These are phyloP conservation scores for Dicorynia guianensis DNA, from an alignment of 306 rosid species.

Conservation along the genomic window DNA sequence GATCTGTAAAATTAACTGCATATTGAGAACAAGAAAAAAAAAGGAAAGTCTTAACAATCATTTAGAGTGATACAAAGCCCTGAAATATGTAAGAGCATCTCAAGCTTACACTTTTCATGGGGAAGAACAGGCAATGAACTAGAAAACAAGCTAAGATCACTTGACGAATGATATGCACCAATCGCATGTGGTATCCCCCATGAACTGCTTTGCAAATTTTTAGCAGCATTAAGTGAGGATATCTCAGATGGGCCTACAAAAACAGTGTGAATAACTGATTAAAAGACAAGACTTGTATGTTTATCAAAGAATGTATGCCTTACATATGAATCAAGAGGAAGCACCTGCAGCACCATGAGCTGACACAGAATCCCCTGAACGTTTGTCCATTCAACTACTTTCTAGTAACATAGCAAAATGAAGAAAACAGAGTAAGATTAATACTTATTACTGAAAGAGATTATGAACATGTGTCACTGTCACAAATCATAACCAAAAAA, in stretches of 20 bases:
- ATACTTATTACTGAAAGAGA: background rate
- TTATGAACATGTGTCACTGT: background rate
- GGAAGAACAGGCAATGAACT: slow-evolving; percentile 85
- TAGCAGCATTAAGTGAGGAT: slow-evolving; percentile 45
- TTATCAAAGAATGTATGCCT: slow-evolving; percentile 2
- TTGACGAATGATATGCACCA: slow-evolving; percentile 62
- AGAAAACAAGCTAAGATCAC: slow-evolving; percentile 81
- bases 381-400: slow-evolving; percentile 63
- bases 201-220: slow-evolving; percentile 54
- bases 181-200: slow-evolving; percentile 63
- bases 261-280: slow-evolving; percentile 28
- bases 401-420: slow-evolving; percentile 39
- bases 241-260: slow-evolving; percentile 62
- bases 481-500: slow-evolving; percentile 16
- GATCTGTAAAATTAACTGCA: slow-evolving; percentile 74
- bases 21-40: slow-evolving; percentile 5
- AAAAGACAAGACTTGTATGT: slow-evolving; percentile 2
- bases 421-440: slow-evolving; percentile 37
- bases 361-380: slow-evolving; percentile 48
- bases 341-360: slow-evolving; percentile 59
- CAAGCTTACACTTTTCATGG: slow-evolving; percentile 71
- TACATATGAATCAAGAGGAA: slow-evolving; percentile 32
- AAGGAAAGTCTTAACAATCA: slow-evolving; percentile 19
- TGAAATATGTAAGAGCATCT: slow-evolving; percentile 26
- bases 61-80: slow-evolving; percentile 12